Conservation (phyloP, 2,329 filamentous ascomycete species). For the Teratosphaeria epicoccoides region DNA sequence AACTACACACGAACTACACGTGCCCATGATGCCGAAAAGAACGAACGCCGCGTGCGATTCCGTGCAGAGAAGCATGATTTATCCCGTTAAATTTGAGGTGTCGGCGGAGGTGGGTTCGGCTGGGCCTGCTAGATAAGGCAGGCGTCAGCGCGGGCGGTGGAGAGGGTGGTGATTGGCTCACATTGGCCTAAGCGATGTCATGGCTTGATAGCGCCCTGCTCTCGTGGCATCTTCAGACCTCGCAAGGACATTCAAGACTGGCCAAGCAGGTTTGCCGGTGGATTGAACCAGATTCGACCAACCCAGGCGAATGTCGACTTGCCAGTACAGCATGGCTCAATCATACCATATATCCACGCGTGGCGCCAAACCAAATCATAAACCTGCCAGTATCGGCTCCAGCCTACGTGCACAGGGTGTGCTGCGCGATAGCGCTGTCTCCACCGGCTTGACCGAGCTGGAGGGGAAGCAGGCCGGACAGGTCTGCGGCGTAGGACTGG, state of each 20-base stretch:
- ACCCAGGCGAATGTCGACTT: not conserved
- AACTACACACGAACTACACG: too few relatives aligned
- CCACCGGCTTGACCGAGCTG: not conserved
- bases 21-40: too few relatives aligned
- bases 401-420: not conserved
- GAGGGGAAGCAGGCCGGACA: not conserved
- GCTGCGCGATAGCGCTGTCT: not conserved
- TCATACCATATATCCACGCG: not conserved
- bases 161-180: not conserved
- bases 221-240: not conserved
- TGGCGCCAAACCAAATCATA: not conserved
- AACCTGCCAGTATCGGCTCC: constrained; percentile 1
- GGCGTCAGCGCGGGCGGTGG: not conserved
- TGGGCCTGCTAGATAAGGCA: not conserved
- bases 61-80: too few relatives aligned
- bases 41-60: too few relatives aligned
- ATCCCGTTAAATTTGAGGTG: too few relatives aligned
- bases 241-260: not conserved
- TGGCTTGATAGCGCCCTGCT: too few relatives aligned
- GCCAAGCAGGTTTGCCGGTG: not conserved
- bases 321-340: not conserved
- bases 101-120: not conserved
- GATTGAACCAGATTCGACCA: not conserved
- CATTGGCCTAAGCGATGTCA: not conserved
- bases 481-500: not conserved